Evolutionary conservation across 2,329 filamentous ascomycete species (phyloP).

Genomic region (Neurospora sp.): DNA sequence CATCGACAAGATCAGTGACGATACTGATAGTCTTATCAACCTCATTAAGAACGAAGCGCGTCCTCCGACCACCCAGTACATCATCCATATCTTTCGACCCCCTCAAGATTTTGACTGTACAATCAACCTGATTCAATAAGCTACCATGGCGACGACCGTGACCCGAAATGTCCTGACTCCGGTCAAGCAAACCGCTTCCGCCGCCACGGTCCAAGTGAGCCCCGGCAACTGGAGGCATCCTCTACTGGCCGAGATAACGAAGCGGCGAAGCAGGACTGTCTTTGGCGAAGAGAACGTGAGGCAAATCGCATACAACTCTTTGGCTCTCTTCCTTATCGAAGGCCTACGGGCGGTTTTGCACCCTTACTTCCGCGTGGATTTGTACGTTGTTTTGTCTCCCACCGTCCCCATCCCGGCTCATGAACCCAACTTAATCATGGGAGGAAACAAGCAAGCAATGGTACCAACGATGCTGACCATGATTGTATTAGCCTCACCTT

Average conservation of each 20-base stretch:
- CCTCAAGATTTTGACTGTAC: neutral
- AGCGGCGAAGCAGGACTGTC: constrained; percentile 65
- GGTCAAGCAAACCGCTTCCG: constrained; percentile 19
- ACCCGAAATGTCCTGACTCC: constrained; percentile 15
- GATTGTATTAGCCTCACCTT: constrained; percentile 21
- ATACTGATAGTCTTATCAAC: neutral
- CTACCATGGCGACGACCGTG: constrained; percentile 15
- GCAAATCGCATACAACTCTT: constrained; percentile 58
- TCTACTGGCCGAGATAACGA: constrained; percentile 75
- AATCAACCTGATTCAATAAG: constrained; percentile 19
- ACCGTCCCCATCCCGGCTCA: neutral
- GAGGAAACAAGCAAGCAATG: neutral
- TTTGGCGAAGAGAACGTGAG: constrained; percentile 72
- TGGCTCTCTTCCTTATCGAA: constrained; percentile 27
- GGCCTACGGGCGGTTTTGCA: constrained; percentile 29
- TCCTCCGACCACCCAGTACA: neutral
- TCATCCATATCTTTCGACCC: neutral
- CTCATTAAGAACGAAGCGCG: constrained; percentile 7
- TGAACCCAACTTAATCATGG: neutral
- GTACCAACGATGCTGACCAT: constrained; percentile 3
- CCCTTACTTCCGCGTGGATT: constrained; percentile 24
- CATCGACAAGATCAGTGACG: constrained; percentile 14
- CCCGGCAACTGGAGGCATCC: constrained; percentile 89
- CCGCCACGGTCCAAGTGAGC: constrained; percentile 39
- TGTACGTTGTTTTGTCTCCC: constrained; percentile 26